Percentiles rank a stretch among this genome's conserved stretches.
Conservation (phyloP, 192 early-diverging fungal species). For the Gaertneriomyces semiglobifer region DNA sequence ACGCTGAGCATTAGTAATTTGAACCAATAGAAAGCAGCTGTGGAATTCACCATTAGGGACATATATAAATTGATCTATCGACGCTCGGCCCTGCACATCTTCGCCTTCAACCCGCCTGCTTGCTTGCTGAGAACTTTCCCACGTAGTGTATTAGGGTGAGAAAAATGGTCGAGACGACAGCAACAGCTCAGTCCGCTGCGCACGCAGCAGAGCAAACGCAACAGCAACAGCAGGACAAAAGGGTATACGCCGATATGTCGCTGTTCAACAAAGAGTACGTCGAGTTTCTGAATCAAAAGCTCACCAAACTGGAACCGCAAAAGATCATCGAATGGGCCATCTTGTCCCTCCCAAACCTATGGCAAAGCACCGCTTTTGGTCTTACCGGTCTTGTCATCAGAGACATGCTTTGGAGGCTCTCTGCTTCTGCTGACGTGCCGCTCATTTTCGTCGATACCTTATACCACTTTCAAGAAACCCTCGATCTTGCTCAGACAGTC, state of each 20-base stretch:
- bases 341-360: constrained; percentile 71
- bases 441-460: constrained; percentile 94
- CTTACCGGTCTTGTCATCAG: constrained; percentile 83
- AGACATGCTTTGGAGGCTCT: constrained; percentile 76
- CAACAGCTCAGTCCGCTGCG: neutral
- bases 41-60: too few relatives aligned
- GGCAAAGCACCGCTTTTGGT: constrained; percentile 94
- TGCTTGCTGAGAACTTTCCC: too few relatives aligned
- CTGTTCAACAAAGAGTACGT: constrained; percentile 61
- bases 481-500: constrained; percentile 69
- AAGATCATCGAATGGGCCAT: constrained; percentile 88
- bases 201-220: neutral
- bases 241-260: neutral
- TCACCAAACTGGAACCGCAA: constrained; percentile 63
- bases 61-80: too few relatives aligned
- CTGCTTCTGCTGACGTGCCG: constrained; percentile 50
- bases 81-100: too few relatives aligned
- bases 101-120: neutral
- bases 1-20: too few relatives aligned
- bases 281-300: constrained; percentile 69
- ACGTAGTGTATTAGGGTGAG: too few relatives aligned
- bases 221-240: neutral
- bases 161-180: too few relatives aligned
- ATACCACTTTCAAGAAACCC: constrained; percentile 91
- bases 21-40: too few relatives aligned